Base-by-base conservation (phyloP, 202 grass and related monocot species). In the Setaria viridis region DNA sequence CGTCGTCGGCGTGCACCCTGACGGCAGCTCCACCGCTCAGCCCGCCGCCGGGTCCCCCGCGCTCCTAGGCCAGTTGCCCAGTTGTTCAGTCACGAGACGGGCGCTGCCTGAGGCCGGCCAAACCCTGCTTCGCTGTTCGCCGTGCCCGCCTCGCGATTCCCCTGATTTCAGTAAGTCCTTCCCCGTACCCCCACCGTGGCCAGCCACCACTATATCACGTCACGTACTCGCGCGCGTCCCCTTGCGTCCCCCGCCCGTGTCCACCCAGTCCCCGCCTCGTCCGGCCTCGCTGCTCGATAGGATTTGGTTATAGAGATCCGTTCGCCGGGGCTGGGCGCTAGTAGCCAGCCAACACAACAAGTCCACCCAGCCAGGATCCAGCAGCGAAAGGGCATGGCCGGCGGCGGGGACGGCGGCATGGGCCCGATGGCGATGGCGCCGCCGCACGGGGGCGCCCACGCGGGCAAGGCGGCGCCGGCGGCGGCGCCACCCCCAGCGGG, bases 391-490 rank as follows among this genome's bases (percentile, higher is more conserved):
- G 11, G 7, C 45, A 72, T 82, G 67, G 14, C 49, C 72, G 66
- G 42, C n/a, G 86, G 42, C n/a, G 86, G 71, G 46, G 76, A 75
- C 70, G 87, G 72, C 64, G 87, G 73, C 47, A 88, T 92, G 85
- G 88, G 63, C 14, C 2, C 48, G 62, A 94, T 72, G 87, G 9
- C 11, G 21, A 74, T 70, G 84, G 4, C 84, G 70, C 88, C 90
- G 3, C 81, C 93, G 78, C 80, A 21, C 51, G 54, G 73, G 59
- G n/a, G 4, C 25, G 58, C 9, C 1, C 30, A 62, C 25, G 3
- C 58, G 8, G 76, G 35, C n/a, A 53, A 7, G 5, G 39, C 39
- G 39, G 39, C 51, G 37, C 17, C 8, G 8, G 16, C 16, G 5
- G 39, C 39, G 39, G 39, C 51, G 37, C 17, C 8, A 8, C 37